Percentiles rank a stretch among this genome's conserved stretches.
These are phyloP conservation scores for Metarhizium guizhouense DNA, from an alignment of 2,329 filamentous ascomycete species.

Conservation along the genomic window DNA sequence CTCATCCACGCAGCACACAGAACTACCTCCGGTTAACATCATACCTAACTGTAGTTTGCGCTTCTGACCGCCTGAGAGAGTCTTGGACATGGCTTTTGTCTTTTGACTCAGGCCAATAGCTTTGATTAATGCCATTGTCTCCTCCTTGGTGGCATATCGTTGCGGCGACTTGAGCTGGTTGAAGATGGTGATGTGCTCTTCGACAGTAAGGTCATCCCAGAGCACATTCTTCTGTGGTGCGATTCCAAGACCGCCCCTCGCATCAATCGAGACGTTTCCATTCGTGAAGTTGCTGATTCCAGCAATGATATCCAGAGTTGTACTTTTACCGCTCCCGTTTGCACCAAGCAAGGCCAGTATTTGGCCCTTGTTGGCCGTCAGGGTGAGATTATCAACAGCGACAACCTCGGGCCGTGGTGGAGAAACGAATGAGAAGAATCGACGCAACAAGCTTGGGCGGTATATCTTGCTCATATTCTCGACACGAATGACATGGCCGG, in stretches of 20 bases:
- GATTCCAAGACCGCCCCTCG: constrained; percentile 71
- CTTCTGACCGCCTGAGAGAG: constrained; percentile 85
- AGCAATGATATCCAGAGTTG: constrained; percentile 79
- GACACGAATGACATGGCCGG: constrained; percentile 14
- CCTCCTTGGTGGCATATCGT: constrained; percentile 43
- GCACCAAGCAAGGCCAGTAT: constrained; percentile 82
- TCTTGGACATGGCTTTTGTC: constrained; percentile 60
- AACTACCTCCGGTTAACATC: constrained; percentile 88
- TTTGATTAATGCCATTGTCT: constrained; percentile 54
- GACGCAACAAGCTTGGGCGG: constrained; percentile 52
- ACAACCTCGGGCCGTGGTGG: constrained; percentile 41
- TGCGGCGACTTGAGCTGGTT: constrained; percentile 66
- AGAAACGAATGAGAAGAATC: constrained; percentile 29
- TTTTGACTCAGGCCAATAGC: constrained; percentile 71
- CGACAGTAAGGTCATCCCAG: constrained; percentile 81
- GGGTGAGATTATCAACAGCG: constrained; percentile 67
- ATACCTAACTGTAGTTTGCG: constrained; percentile 86
- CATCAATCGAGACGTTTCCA: constrained; percentile 69
- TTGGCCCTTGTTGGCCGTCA: constrained; percentile 68
- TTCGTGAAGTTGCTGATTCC: constrained; percentile 70
- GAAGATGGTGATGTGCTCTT: constrained; percentile 78
- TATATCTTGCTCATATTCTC: constrained; percentile 69
- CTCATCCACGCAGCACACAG: constrained; percentile 85
- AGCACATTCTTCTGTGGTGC: constrained; percentile 92
- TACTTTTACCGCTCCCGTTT: constrained; percentile 86